A percentile compares a stretch with the other conserved stretches of the same genome.
Evolutionary conservation across 2,329 filamentous ascomycete genomes (phyloP).

Genomic region (Cadophora luteo-olivacea): DNA sequence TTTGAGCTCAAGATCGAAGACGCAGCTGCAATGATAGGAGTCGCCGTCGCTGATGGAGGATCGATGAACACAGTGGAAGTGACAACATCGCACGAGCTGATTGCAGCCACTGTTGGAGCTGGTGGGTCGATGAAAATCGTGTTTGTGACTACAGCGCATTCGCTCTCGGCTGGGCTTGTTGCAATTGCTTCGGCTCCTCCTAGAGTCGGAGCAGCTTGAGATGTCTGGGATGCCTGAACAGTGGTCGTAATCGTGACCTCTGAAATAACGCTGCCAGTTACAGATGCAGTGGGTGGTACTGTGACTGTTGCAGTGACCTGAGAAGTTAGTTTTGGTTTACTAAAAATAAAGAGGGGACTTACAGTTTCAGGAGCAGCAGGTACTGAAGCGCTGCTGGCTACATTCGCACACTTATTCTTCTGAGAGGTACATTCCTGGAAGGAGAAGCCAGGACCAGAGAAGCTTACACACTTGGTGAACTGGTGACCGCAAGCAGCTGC

Average conservation of each 20-base stretch:
- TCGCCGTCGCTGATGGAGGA: slow-evolving; percentile 14
- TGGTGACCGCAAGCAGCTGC: slow-evolving; percentile 36
- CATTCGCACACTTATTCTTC: slow-evolving; percentile 30
- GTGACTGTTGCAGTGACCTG: slow-evolving; percentile 22
- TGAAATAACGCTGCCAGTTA: slow-evolving; percentile 21
- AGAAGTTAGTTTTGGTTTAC: neutral
- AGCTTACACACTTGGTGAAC: slow-evolving; percentile 32
- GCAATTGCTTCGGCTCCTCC: slow-evolving; percentile 17
- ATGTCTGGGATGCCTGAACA: slow-evolving; percentile 11
- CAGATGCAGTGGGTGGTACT: slow-evolving; percentile 22
- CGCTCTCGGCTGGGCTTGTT: slow-evolving; percentile 18
- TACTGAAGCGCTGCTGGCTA: slow-evolving; percentile 29
- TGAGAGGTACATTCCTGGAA: slow-evolving; percentile 34
- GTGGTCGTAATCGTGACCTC: slow-evolving; percentile 23
- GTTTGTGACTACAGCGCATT: slow-evolving; percentile 23
- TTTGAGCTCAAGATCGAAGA: slow-evolving; percentile 15
- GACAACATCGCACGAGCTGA: slow-evolving; percentile 20
- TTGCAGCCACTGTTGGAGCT: slow-evolving; percentile 18
- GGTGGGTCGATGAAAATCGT: slow-evolving; percentile 27
- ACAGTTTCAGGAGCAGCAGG: slow-evolving; percentile 26
- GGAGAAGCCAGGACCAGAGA: slow-evolving; percentile 33
- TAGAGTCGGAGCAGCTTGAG: slow-evolving; percentile 14
- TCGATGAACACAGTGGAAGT: slow-evolving; percentile 27
- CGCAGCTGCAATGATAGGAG: slow-evolving; percentile 10
- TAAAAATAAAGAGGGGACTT: neutral